phyloP scores from a whole-genome alignment of 2,329 filamentous ascomycete genomes.

The Alternaria sp. region DNA sequence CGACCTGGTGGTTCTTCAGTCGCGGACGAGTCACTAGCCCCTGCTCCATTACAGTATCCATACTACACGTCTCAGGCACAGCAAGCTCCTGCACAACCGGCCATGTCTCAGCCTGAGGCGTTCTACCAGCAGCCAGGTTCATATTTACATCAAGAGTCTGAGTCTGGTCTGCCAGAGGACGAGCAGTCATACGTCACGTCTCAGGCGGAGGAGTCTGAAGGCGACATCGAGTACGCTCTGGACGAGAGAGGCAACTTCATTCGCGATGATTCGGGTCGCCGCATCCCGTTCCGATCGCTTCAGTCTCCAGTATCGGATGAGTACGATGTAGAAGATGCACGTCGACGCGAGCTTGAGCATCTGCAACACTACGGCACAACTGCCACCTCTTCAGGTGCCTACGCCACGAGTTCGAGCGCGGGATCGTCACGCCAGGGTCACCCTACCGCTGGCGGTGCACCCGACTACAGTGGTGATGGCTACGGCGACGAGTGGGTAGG shows the following conservation, averaged over 20 bases:
- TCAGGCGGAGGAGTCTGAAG: conserved; percentile 42
- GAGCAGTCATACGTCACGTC: conserved; percentile 46
- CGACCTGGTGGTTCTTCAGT: conserved; percentile 24
- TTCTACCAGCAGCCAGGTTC: conserved; percentile 49
- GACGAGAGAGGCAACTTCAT: conserved; percentile 47
- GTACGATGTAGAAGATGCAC: conserved; percentile 60
- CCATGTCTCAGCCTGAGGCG: conserved; percentile 43
- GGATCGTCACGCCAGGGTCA: conserved; percentile 26
- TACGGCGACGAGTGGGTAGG: conserved; percentile 48
- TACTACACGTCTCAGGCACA: conserved; percentile 29
- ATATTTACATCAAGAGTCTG: conserved; percentile 42
- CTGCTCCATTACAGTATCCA: conserved; percentile 36
- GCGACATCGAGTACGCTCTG: conserved; percentile 47
- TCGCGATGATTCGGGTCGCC: conserved; percentile 43
- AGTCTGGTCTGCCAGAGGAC: conserved; percentile 38
- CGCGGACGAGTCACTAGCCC: conserved; percentile 26
- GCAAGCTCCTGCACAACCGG: conserved; percentile 26
- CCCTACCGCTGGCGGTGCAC: conserved; percentile 24
- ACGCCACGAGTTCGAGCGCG: conserved; percentile 35
- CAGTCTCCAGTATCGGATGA: conserved; percentile 55
- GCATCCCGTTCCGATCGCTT: conserved; percentile 42
- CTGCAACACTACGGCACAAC: conserved; percentile 53
- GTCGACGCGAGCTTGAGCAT: conserved; percentile 56
- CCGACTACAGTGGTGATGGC: conserved; percentile 47
- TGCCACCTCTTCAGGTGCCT: conserved; percentile 35